Evolutionary conservation across 2,329 filamentous ascomycete species (phyloP), one percentile per base, ranked within the genome.

Genomic region (Leptographium galeiforme): DNA sequence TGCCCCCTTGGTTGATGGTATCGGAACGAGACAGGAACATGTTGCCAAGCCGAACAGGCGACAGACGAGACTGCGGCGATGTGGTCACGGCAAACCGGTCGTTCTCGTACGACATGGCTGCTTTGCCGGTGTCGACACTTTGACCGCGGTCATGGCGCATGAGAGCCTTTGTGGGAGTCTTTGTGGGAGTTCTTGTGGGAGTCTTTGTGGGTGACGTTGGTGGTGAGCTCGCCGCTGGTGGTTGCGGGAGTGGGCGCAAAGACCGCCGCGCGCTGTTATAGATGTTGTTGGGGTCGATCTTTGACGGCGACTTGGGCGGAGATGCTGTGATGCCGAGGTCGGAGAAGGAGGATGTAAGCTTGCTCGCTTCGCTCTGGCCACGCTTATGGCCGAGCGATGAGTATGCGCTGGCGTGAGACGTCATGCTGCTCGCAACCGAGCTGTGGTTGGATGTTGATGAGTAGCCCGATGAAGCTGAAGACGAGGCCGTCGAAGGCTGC

Each of bases 261-360:
- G 87, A 89, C 63, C 87, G 85, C 52, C 89, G 84, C 56, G 85
- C 78, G 59, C 77, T 84, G 59, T 79, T 81, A 63, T 89, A 90
- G 57, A 84, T 74, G 60, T 79, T 81, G 38, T 81, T 79, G 32
- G 49, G 18, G 14, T 25, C 47, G 43, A 4, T 16, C 18, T 30
- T 45, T 8, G 43, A 8, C 43, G n/a, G 43, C 36, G 38, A 14
- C 25, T 41, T 39, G 14, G 56, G 57, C 63, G 40, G 61, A 59
- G 36, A 19, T 59, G 53, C 25, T 13, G 52, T 52, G 18, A 64
- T 73, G 70, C 63, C 74, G 66, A 67, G 72, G 41, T 25, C 39
- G 44, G 48, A 49, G 32, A 59, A 56, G 64, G 55, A 69, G 68
- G 59, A 76, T 69, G 56, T 73, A 68, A 60, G 74, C 65, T 63